Evolutionary conservation across 2,329 filamentous ascomycete genomes (phyloP).

Genomic region (Penicillium sp.): DNA sequence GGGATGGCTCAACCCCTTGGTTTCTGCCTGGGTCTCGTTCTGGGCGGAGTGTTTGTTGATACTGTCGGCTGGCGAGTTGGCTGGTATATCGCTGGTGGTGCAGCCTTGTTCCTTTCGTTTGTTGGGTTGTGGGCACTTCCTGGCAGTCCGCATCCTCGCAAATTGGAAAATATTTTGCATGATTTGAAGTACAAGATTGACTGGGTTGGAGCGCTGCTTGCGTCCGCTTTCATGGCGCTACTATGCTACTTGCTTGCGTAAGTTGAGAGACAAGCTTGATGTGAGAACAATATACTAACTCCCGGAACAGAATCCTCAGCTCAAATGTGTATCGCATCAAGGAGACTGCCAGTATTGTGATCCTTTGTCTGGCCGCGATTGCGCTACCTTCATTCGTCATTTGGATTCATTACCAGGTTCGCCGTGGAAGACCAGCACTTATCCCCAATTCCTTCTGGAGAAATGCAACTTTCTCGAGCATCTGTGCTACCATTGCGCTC

Average conservation of each 20-base stretch:
- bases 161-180: slow-evolving; percentile 4
- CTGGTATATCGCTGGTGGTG: slow-evolving; percentile 39
- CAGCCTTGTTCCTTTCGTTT: slow-evolving; percentile 11
- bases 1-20: slow-evolving; percentile 58
- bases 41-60: slow-evolving; percentile 57
- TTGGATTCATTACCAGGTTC: slow-evolving; percentile 15
- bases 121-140: slow-evolving; percentile 19
- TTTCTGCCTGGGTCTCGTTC: slow-evolving; percentile 55
- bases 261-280: neutral
- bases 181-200: slow-evolving; percentile 22
- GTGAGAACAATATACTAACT: neutral
- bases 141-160: slow-evolving; percentile 5
- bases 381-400: slow-evolving; percentile 8
- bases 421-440: slow-evolving; percentile 9
- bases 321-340: slow-evolving; percentile 15
- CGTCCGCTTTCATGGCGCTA: slow-evolving; percentile 15
- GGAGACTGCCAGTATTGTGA: slow-evolving; percentile 7
- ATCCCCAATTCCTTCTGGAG: slow-evolving; percentile 18
- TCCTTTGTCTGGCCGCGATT: slow-evolving; percentile 10
- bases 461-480: slow-evolving; percentile 12
- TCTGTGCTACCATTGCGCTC: slow-evolving; percentile 12
- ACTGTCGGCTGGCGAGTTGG: slow-evolving; percentile 56
- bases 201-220: slow-evolving; percentile 24
- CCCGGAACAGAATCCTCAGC: slow-evolving; percentile 4
- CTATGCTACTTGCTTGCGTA: slow-evolving; percentile 27